Conservation (phyloP, 2,329 filamentous ascomycete species). For the Talaromyces pinophilus region DNA sequence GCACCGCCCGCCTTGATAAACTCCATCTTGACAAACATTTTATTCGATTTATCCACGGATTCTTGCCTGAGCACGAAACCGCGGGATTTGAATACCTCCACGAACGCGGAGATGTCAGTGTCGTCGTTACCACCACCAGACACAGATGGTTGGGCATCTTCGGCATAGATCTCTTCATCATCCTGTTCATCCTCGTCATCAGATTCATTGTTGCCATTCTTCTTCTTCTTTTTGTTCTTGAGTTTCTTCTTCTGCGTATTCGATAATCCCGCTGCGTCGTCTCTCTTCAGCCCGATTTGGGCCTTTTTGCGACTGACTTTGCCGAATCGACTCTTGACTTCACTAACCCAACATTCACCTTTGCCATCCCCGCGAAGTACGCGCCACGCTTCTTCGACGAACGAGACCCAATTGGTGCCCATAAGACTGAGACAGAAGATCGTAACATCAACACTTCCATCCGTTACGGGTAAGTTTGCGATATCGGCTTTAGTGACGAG, state of each 20-base stretch:
- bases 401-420: conserved; percentile 98
- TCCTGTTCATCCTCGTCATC: conserved; percentile 41
- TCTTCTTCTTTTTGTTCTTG: conserved; percentile 50
- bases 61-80: conserved; percentile 81
- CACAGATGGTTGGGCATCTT: conserved; percentile 40
- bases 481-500: conserved; percentile 89
- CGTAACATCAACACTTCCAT: conserved; percentile 77
- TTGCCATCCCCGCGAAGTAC: conserved; percentile 81
- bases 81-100: conserved; percentile 75
- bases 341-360: conserved; percentile 90
- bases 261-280: conserved; percentile 34
- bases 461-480: conserved; percentile 72
- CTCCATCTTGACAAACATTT: conserved; percentile 98
- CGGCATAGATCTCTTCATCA: conserved; percentile 57
- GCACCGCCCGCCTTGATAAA: conserved; percentile 77
- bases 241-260: conserved; percentile 47
- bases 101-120: conserved; percentile 84
- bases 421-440: conserved; percentile 97
- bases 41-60: conserved; percentile 80
- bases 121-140: conserved; percentile 63
- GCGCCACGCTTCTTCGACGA: conserved; percentile 93
- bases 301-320: conserved; percentile 53
- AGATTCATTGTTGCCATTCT: conserved; percentile 45
- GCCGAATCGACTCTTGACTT: conserved; percentile 92
- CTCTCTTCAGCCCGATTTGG: conserved; percentile 39